Percentiles rank a stretch among this genome's conserved stretches.
Conservation (phyloP, 2,329 filamentous ascomycete species). For the Talaromyces marneffei region DNA sequence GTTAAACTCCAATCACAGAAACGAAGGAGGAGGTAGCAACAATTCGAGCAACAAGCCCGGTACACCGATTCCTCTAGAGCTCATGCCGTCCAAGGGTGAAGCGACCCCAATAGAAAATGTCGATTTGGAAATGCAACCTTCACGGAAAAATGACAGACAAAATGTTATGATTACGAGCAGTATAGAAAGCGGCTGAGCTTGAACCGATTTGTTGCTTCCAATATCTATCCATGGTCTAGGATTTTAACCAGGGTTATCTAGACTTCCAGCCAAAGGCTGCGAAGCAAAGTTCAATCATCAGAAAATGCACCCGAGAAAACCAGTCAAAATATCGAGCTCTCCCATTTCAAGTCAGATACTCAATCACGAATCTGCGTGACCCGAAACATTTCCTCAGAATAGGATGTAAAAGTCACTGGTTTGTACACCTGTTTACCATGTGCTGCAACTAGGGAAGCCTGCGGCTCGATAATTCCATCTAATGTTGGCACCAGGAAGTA, state of each 20-base stretch:
- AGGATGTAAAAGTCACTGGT: background rate
- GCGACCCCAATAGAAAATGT: background rate
- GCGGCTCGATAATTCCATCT: conserved; percentile 6
- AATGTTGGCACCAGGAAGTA: conserved; percentile 28
- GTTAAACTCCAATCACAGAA: background rate
- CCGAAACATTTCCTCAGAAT: conserved; percentile 1
- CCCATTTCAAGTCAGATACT: background rate
- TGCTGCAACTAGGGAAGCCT: background rate
- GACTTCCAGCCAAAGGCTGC: background rate
- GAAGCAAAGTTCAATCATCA: background rate
- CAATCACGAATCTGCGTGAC: background rate
- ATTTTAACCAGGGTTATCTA: no score
- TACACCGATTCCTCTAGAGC: background rate
- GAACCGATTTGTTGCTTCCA: background rate
- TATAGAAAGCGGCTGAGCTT: background rate
- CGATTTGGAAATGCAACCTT: background rate
- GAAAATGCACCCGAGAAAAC: background rate
- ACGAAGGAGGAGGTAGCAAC: background rate
- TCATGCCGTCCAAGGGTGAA: background rate
- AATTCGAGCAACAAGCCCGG: background rate
- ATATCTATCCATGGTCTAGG: no score
- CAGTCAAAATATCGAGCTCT: background rate
- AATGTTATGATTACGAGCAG: background rate
- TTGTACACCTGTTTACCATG: conserved; percentile 2
- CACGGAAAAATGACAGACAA: background rate